Base-by-base conservation (phyloP, 2,329 filamentous ascomycete genomes). In the Hymenoscyphus albidus region DNA sequence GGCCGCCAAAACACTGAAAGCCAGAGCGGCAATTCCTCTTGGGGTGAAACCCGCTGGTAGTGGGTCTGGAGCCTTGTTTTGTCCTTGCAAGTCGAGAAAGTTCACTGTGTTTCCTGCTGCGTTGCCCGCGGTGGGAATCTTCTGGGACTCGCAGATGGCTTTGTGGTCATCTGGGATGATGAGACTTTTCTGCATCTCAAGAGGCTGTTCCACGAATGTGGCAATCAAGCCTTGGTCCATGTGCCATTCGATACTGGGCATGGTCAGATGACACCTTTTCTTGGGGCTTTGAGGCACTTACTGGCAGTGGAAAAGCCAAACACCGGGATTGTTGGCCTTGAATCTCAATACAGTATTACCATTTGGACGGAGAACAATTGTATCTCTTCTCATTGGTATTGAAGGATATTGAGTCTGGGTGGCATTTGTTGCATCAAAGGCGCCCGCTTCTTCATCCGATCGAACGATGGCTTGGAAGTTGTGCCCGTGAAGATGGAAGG, bases 241-340 rank as follows among this genome's bases (percentile, higher is more conserved):
- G 73, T 92, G 89, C 89, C 89, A 94, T 73, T 91, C 89, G 62
- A 93, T 88, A 74, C 92, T 90, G 75, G 88, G 18, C n/a, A 12
- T 22, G 18, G 44, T 51, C 18, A 51, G 44, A 10, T 51, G 10
- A 51, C 6, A 22, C 4, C 6, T 18, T 18, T 7, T 18, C 7
- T 4, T 14, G 92, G 27, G 6, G 39, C 13, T 40, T 38, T 16
- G n/a, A 13, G 38, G n/a, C 12, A 65, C 64, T 58, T 61, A 65
- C 64, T 94, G 91, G 76, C 90, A 93, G 77, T 93, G 90, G 78
- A 93, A 90, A 3, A 90, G 76, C 87, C 87, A 90, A 27, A 90
- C 79, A 71, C 87, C 88, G 12, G 88, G 86, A 69, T 91, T 91
- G 72, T 90, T 82, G 1, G 88, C 85, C 64, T 79, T 78, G 77